A percentile compares a stretch with the other conserved stretches of the same genome.
These are phyloP conservation scores for Albugo laibachii DNA, from an alignment of 352 stramenopile genomes.

Conservation along the genomic window DNA sequence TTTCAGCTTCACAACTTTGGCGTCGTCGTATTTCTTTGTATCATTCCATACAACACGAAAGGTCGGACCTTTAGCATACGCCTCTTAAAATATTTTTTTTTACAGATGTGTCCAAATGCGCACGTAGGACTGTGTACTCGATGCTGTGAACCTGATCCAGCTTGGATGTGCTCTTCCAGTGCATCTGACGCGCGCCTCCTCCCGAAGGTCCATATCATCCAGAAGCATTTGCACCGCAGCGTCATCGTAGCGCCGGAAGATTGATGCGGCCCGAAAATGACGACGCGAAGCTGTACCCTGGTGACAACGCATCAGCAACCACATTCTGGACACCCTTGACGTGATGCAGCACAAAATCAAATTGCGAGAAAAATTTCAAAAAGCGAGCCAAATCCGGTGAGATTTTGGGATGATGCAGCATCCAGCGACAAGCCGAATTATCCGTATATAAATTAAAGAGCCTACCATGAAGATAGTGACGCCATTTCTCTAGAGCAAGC, in stretches of 20 bases:
- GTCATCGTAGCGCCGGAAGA: neutral
- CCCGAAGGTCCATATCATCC: neutral
- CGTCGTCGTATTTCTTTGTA: neutral
- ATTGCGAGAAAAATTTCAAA: conserved; percentile 9
- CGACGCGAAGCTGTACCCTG: neutral
- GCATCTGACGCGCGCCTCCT: neutral
- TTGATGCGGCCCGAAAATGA: neutral
- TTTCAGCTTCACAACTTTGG: neutral
- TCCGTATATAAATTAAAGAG: conserved; percentile 5
- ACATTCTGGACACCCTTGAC: conserved; percentile 4
- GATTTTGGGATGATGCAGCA: conserved; percentile 4
- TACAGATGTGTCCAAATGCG: neutral
- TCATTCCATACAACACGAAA: neutral
- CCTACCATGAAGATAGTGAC: conserved; percentile 3
- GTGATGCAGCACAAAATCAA: conserved; percentile 5
- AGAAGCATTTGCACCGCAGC: neutral
- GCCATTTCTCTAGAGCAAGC: conserved; percentile 2
- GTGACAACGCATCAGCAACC: conserved; percentile 2
- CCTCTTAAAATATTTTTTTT: neutral
- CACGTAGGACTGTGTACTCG: neutral
- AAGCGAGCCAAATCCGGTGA: conserved; percentile 5
- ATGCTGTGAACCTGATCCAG: neutral
- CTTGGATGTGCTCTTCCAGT: neutral
- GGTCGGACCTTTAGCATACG: neutral
- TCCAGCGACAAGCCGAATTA: conserved; percentile 7